A percentile compares a stretch with the other conserved stretches of the same genome.
Conservation (phyloP, 345 rosid species). For the Carallia pectinifolia region DNA sequence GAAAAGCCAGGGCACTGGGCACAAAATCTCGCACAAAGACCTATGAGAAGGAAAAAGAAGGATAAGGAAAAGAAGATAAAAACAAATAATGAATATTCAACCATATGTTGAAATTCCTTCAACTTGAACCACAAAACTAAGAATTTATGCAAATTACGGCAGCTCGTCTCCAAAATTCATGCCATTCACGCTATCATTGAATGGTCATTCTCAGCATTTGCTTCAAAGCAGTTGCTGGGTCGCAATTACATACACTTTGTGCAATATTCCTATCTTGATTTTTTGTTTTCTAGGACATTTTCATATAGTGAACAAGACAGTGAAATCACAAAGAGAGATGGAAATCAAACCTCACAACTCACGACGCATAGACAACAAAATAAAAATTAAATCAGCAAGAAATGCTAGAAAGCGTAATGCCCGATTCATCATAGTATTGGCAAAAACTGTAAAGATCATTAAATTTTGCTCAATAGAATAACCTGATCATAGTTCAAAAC, state of each 20-base stretch:
- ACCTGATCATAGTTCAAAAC: conserved; percentile 99
- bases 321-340: neutral
- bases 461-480: neutral
- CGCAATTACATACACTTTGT: neutral
- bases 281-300: neutral
- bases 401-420: neutral
- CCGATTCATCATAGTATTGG: neutral
- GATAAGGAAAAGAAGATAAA: neutral
- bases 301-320: neutral
- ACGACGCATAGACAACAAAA: neutral
- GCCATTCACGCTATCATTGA: neutral
- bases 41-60: conserved; percentile 27
- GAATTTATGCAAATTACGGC: neutral
- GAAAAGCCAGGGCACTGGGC: conserved; percentile 79
- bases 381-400: neutral
- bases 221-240: neutral
- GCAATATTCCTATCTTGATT: neutral
- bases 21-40: conserved; percentile 82
- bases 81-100: neutral
- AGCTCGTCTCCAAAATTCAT: neutral
- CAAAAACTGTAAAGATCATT: neutral
- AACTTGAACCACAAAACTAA: neutral
- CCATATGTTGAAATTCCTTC: neutral
- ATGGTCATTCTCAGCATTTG: neutral
- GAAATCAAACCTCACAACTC: neutral